Evolutionary conservation across 2,329 filamentous ascomycete species (phyloP).

Genomic region (Fusarium subglutinans): DNA sequence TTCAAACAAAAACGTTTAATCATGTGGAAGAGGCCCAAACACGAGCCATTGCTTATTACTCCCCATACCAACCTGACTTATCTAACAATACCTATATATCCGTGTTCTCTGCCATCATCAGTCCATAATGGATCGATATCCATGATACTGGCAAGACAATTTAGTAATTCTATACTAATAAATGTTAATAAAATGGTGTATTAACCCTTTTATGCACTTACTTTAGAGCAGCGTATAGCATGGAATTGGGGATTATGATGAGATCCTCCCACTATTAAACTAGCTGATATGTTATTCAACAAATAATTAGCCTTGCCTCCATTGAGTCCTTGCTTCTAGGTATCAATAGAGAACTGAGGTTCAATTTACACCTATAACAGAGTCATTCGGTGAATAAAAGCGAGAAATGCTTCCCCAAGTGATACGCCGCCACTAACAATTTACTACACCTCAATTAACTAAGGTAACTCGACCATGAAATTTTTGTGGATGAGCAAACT

Average conservation of each 20-base stretch:
- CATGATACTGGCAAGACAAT: not conserved
- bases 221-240: not conserved
- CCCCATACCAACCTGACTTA: not conserved
- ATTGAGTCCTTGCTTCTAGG: not conserved
- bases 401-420: not conserved
- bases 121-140: not conserved
- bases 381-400: not conserved
- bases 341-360: not conserved
- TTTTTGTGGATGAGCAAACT: slow-evolving; percentile 32
- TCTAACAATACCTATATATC: not conserved
- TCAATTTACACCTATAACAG: too few relatives aligned
- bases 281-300: not conserved
- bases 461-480: not conserved
- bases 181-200: not conserved
- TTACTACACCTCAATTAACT: slow-evolving; percentile 12
- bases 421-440: slow-evolving; percentile 29
- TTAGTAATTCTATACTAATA: not conserved
- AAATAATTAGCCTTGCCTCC: too few relatives aligned
- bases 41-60: not conserved
- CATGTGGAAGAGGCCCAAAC: slow-evolving; percentile 6
- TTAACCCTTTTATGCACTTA: not conserved
- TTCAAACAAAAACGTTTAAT: not conserved
- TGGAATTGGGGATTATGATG: not conserved
- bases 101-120: not conserved
- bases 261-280: too few relatives aligned